These are phyloP conservation scores for Malassezia sp. DNA, from an alignment of 1,284 basidiomycete species.

Conservation along the genomic window DNA sequence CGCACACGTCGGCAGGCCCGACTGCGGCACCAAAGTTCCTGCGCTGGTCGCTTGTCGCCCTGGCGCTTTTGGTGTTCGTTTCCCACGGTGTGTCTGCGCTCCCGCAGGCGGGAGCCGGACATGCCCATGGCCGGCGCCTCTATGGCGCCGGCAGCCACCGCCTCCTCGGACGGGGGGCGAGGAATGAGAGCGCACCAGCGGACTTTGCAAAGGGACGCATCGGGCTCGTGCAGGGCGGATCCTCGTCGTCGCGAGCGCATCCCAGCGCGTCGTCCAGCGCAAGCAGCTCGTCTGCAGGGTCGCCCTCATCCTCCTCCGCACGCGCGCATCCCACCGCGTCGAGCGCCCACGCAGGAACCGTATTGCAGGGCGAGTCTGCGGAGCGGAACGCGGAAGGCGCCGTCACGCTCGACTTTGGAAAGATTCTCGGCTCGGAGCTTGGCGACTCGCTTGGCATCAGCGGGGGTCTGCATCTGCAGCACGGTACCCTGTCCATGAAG, in stretches of 20 bases:
- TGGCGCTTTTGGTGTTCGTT: no score
- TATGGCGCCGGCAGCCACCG: neutral
- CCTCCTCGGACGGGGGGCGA: no score
- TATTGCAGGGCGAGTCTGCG: neutral
- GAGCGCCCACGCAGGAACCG: neutral
- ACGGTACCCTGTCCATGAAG: no score
- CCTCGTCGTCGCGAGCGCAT: no score
- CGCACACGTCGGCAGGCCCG: no score
- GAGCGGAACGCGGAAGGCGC: neutral
- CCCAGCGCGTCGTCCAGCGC: neutral
- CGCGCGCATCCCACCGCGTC: no score
- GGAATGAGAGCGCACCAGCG: no score
- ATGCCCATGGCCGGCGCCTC: neutral
- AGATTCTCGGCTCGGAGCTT: neutral
- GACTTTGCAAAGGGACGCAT: neutral
- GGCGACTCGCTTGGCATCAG: neutral
- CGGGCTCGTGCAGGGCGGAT: neutral
- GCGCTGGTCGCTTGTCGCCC: no score
- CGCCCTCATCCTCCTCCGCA: neutral
- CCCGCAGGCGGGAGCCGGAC: no score
- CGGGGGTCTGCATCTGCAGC: no score
- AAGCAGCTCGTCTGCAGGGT: neutral
- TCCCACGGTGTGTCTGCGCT: conserved; percentile 1
- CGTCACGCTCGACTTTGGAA: neutral
- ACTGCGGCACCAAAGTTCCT: no score